Conservation (phyloP, 257 asterid genomes). For the Prunella vulgaris region DNA sequence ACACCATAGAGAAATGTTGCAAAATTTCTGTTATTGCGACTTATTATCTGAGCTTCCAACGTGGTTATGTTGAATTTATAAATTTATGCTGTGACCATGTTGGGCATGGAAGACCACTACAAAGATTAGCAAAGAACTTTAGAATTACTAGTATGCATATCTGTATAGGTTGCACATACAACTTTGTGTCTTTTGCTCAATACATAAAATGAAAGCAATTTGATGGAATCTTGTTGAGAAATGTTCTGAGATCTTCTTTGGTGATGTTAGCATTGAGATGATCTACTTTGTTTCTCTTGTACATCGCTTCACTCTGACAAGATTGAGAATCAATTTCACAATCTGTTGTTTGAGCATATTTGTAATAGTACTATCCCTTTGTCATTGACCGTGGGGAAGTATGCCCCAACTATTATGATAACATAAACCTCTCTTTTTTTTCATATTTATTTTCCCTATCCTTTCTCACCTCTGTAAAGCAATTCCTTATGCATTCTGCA, state of each 20-base stretch:
- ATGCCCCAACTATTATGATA: neutral
- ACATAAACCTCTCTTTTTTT: neutral
- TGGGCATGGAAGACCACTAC: no score
- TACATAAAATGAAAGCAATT: neutral
- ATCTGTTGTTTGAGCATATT: neutral
- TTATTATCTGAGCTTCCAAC: neutral
- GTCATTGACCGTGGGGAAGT: neutral
- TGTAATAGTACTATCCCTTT: neutral
- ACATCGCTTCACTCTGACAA: neutral
- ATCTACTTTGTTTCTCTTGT: neutral
- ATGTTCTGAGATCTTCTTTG: neutral
- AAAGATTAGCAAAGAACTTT: no score
- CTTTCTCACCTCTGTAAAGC: neutral
- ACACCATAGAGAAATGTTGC: neutral
- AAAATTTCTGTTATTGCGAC: neutral
- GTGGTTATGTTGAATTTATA: no score
- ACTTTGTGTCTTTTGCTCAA: neutral
- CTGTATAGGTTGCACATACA: neutral
- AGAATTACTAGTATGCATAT: no score
- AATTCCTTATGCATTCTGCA: neutral
- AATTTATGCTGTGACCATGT: no score
- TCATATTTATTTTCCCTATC: conserved; percentile 3
- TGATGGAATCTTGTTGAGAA: neutral
- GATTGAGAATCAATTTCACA: neutral
- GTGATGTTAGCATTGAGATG: neutral